These are phyloP conservation scores for Bretschneidera sinensis DNA, from an alignment of 345 rosid genomes.

Conservation along the genomic window DNA sequence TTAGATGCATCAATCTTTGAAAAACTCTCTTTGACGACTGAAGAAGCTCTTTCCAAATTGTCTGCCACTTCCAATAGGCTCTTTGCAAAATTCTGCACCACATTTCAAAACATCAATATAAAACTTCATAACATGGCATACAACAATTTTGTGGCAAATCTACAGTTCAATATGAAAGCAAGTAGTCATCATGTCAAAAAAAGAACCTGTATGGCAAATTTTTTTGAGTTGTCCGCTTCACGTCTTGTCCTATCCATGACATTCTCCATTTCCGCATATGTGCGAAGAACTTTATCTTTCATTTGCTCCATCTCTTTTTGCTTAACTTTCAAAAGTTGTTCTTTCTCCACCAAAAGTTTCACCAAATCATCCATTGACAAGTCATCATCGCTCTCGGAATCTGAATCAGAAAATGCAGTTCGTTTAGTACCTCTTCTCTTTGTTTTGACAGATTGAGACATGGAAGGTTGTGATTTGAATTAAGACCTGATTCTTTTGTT, in stretches of 20 bases:
- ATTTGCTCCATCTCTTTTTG: conserved; percentile 53
- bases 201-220: conserved; percentile 81
- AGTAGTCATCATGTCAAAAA: not conserved
- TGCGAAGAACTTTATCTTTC: conserved; percentile 74
- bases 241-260: conserved; percentile 79
- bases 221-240: conserved; percentile 82
- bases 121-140: conserved; percentile 3
- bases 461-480: conserved; percentile 21
- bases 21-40: conserved; percentile 74
- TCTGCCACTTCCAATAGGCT: conserved; percentile 82
- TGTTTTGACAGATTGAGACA: conserved; percentile 26
- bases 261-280: conserved; percentile 88
- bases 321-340: conserved; percentile 62
- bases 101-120: conserved; percentile 2
- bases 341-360: conserved; percentile 76
- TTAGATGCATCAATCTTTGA: conserved; percentile 58
- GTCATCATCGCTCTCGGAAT: conserved; percentile 53
- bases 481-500: conserved; percentile 38
- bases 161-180: not conserved
- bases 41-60: conserved; percentile 90
- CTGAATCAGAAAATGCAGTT: conserved; percentile 53
- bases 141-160: not conserved
- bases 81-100: conserved; percentile 73
- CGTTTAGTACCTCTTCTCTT: conserved; percentile 40
- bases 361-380: conserved; percentile 67